Base-by-base conservation (phyloP, 2,329 filamentous ascomycete species). In the Arthrobotrys megalospora region DNA sequence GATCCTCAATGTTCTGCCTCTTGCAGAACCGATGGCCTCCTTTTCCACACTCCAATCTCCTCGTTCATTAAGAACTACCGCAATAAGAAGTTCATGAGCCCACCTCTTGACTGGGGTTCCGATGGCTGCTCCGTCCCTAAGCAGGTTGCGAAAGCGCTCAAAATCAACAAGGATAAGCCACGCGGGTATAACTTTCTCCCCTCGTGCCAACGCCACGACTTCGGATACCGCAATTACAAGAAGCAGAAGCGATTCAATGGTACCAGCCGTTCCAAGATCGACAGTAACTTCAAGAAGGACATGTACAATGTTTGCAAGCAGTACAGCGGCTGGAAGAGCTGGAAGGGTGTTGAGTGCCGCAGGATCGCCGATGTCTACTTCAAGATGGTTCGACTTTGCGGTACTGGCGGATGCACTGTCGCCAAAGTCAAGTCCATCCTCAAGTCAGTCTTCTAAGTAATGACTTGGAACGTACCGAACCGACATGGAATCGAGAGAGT, bases 201-300 rank as follows among this genome's bases (percentile, higher is more conserved):
- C 0, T 85, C 85, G n/a, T 88, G 87, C 83, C 82, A 87, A 69
- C 87, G 88, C 10, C 88, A 89, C 77, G 88, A 89, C 81, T 89
- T 89, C 81, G 87, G 87, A 0, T 88, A 88, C 81, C 83, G 85
- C 43, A 89, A 89, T 83, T 88, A 86, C 82, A 86, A 86, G 60
- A 76, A 70, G 3, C 87, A 88, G 80, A 82, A 70, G 2, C 85
- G 87, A 2, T 88, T 88, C 81, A 85, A 83, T 7, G 81, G 83
- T 16, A 82, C 80, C 16, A 83, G 81, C 71, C 87, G 86, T 82
- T 73, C 81, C 6, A 83, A 80, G 6, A 87, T 89, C 48, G 87
- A 89, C 64, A 81, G 82, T 65, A 86, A 87, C 16, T 88, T 89
- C 82, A 85, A 85, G 81, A 81, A 45, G 0, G 86, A 87, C 70